Evolutionary conservation across 2,329 filamentous ascomycete genomes (phyloP).

Genomic region (Claviceps arundinis): DNA sequence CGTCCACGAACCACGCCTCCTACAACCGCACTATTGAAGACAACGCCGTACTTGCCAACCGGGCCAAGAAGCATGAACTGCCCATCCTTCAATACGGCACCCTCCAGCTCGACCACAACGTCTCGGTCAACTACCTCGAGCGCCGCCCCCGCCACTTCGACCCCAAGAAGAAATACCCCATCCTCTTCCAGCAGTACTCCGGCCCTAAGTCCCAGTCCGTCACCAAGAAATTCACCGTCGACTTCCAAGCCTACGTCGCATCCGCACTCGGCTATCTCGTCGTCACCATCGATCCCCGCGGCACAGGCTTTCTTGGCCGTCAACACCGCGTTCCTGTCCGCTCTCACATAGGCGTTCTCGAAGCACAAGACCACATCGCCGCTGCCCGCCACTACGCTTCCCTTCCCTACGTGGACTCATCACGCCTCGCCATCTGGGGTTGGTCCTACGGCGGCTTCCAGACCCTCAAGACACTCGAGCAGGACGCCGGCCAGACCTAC

Average conservation of each 20-base stretch:
- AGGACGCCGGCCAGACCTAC: constrained; percentile 80
- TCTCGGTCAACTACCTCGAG: constrained; percentile 61
- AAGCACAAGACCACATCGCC: constrained; percentile 82
- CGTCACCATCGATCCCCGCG: constrained; percentile 85
- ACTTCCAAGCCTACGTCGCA: constrained; percentile 85
- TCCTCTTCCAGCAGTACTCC: constrained; percentile 89
- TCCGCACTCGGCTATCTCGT: constrained; percentile 82
- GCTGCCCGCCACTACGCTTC: constrained; percentile 73
- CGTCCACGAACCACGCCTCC: constrained; percentile 42
- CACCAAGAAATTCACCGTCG: constrained; percentile 63
- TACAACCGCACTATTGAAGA: constrained; percentile 66
- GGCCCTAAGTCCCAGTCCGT: constrained; percentile 90
- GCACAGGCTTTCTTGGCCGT: constrained; percentile 82
- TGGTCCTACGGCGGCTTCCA: constrained; percentile 97
- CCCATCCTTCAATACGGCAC: constrained; percentile 74
- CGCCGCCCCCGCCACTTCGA: constrained; percentile 83
- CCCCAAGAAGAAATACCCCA: constrained; percentile 72
- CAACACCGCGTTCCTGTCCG: constrained; percentile 70
- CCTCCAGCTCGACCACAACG: constrained; percentile 65
- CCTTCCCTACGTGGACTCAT: constrained; percentile 70
- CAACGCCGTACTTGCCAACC: constrained; percentile 56
- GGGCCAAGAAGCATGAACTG: constrained; percentile 64
- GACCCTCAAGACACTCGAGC: constrained; percentile 87
- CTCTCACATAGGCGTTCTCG: constrained; percentile 70
- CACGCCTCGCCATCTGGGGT: constrained; percentile 86